These are phyloP conservation scores for Fusarium globosum DNA, from an alignment of 2,329 filamentous ascomycete species.

Conservation along the genomic window DNA sequence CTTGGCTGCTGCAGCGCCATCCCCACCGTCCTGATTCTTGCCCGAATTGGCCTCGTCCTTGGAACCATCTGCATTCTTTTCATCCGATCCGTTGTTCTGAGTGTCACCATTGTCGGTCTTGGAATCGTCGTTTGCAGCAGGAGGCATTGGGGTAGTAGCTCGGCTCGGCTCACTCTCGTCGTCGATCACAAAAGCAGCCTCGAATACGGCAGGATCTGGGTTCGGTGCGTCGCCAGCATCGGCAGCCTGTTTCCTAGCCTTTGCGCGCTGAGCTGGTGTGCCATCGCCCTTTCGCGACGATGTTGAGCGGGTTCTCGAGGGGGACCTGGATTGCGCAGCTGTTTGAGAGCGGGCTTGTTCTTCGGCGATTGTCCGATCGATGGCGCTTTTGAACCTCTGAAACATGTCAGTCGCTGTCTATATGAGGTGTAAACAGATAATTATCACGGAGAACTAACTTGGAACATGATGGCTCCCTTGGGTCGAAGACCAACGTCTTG, in stretches of 20 bases:
- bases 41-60: constrained; percentile 36
- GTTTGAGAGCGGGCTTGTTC: constrained; percentile 84
- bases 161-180: constrained; percentile 79
- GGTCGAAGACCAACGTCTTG: constrained; percentile 33
- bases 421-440: not conserved
- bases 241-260: constrained; percentile 54
- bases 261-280: constrained; percentile 44
- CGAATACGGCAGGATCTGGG: constrained; percentile 88
- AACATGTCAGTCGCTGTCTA: constrained; percentile 1
- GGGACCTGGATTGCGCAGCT: constrained; percentile 57
- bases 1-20: constrained; percentile 25
- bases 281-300: constrained; percentile 56
- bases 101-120: constrained; percentile 29
- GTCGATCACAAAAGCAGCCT: constrained; percentile 86
- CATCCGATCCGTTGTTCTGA: constrained; percentile 32
- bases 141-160: constrained; percentile 66
- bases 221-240: constrained; percentile 58
- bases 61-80: constrained; percentile 15
- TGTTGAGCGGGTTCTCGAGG: constrained; percentile 53
- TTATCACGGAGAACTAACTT: constrained; percentile 41
- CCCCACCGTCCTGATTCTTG: constrained; percentile 35
- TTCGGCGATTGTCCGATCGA: constrained; percentile 89
- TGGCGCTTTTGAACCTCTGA: constrained; percentile 84
- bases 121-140: constrained; percentile 52
- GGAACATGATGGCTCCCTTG: constrained; percentile 47